Evolutionary conservation across 2,329 filamentous ascomycete genomes (phyloP), one percentile per base, ranked within the genome.

Genomic region (Xylaria sp.): DNA sequence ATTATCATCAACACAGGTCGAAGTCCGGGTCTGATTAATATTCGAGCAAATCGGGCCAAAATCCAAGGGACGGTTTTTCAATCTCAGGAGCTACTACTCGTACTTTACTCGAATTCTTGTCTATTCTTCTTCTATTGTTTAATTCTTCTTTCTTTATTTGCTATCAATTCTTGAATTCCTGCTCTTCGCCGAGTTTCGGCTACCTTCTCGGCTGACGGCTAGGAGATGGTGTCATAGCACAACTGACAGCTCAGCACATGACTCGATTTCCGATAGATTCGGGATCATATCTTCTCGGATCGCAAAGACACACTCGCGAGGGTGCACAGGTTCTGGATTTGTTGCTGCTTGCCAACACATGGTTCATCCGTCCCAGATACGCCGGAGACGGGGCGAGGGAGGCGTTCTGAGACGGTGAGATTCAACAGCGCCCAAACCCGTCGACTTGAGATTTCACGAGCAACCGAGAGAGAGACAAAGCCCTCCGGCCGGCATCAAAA

Each of bases 1-100:
- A 61, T 58, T 59, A 63, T 62, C 63, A 65, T 63, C 61, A 55
- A 61, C 54, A 56, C 49, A 9, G 11, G 23, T 30, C 23, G 23
- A 51, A 35, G 49, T 59, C 57, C 54, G 62, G 55, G 50, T 60
- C 58, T 60, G 55, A 63, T 63, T 64, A 63, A 62, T 65, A 60
- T 60, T 30, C 56, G 55, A 59, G 54, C 59, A 59, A 61, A 60
- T 55, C 23, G 23, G 23, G 53, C 58, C 63, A 62, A 35, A 59
- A 30, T 1, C 23, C 23, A 30, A 6, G 23, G 23, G 23, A 30
- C 23, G 1, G 23, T 30, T 30, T 30, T 3, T 30, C 23, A 30
- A 30, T 5, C 23, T 30, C 23, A 30, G 23, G 23, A 30, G 23
- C 23, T 5, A 30, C 23, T 30, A 30, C 16, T 16, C 16, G 16